Evolutionary conservation across 2,329 filamentous ascomycete species (phyloP).

Genomic region (Penicillium sp.): DNA sequence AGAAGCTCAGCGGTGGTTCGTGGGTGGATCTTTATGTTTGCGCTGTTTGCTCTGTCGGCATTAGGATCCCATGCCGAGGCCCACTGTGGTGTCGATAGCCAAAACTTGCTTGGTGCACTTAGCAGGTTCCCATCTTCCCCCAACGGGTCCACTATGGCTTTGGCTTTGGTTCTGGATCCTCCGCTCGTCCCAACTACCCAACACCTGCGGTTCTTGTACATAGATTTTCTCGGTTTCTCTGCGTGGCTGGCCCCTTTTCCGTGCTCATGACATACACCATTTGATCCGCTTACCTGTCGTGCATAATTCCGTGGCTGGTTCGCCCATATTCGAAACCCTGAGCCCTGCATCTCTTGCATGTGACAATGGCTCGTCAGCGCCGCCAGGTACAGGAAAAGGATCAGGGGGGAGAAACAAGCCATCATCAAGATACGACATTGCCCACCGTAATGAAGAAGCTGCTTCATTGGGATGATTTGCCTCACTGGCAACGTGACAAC

Average conservation of each 20-base stretch:
- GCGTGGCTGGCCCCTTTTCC: background rate
- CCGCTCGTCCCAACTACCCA: constrained; percentile 30
- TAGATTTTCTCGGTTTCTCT: constrained; percentile 2
- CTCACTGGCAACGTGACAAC: constrained; percentile 66
- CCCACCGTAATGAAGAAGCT: constrained; percentile 37
- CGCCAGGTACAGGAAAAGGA: constrained; percentile 28
- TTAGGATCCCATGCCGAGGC: background rate
- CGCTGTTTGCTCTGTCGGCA: constrained; percentile 27
- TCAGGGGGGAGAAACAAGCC: constrained; percentile 8
- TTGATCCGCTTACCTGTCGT: constrained; percentile 16
- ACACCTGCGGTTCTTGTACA: constrained; percentile 14
- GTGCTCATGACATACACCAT: background rate
- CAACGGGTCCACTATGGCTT: constrained; percentile 17
- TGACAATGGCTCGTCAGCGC: constrained; percentile 40
- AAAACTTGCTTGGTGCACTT: background rate
- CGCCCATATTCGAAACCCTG: constrained; percentile 14
- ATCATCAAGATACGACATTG: constrained; percentile 29
- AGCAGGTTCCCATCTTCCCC: constrained; percentile 8
- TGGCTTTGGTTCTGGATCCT: background rate
- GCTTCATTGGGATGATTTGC: constrained; percentile 58
- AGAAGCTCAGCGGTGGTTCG: constrained; percentile 2
- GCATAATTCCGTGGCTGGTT: constrained; percentile 16
- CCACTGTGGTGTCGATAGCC: background rate
- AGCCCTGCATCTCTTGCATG: constrained; percentile 25
- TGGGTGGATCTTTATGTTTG: constrained; percentile 14